Evolutionary conservation across 805 yeast species (phyloP), one percentile per base, ranked within the genome.

Genomic region (Brettanomyces custersianus): DNA sequence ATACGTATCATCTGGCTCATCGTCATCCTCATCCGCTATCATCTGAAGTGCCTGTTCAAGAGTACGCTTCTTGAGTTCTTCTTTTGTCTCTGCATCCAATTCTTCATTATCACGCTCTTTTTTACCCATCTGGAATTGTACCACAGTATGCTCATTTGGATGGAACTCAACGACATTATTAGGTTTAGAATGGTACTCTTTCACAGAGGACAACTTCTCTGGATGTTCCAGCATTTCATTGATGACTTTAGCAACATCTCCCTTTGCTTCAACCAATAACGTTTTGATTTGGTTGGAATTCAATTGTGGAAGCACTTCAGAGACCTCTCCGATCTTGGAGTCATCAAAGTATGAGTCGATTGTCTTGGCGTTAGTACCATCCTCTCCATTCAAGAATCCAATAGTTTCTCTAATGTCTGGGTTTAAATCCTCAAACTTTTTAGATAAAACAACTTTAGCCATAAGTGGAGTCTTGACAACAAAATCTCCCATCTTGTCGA

Each of bases 1-100:
- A 49, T 78, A 73, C 0, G 88, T 78, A 45, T 83, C 94, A 51
- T 85, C 95, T 3, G 80, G 77, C 47, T 85, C 95, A 54, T 84
- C 94, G 44, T 85, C 95, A 48, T 84, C 90, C 6, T 75, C 68
- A 30, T 80, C 80, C 45, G 81, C 80, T 41, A 83, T 59, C 42
- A 81, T 53, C 29, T 74, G 60, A 42, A 82, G 55, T 1, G 88
- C 87, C 35, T 49, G 47, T 0, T 68, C 59, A 29, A 81, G 53
- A 0, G 83, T 76, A 43, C 63, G 70, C 48, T 77, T 71, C 47
- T 69, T 72, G n/a, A 73, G 48, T 21, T 70, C 73, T n/a, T 40
- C 38, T 4, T 63, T 70, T n/a, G 42, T 41, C 8, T 44, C 35
- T 20, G 20, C 46, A 39, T 49, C 49, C n/a, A 41, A 33, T 20